phyloP scores from a whole-genome alignment of 1,139 yeast genomes.

The Lodderomyces orthopsilosis region DNA sequence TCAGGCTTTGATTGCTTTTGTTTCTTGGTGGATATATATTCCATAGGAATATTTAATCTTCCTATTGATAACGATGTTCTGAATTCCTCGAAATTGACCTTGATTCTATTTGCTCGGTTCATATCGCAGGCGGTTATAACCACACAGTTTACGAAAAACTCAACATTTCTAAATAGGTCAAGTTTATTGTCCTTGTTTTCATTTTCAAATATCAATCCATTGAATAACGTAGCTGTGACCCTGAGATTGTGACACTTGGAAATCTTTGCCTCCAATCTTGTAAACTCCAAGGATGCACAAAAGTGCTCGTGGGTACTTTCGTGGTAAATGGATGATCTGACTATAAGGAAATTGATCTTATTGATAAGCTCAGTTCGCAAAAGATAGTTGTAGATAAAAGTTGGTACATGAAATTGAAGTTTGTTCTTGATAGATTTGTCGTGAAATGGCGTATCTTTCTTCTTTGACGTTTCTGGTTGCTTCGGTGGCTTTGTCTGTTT shows the following conservation, averaged over 20 bases:
- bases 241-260: constrained; percentile 20
- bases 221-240: constrained; percentile 25
- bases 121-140: constrained; percentile 23
- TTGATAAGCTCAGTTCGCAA: constrained; percentile 25
- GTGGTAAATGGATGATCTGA: constrained; percentile 22
- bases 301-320: constrained; percentile 18
- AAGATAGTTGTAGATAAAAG: constrained; percentile 16
- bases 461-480: background rate
- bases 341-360: constrained; percentile 30
- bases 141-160: constrained; percentile 26
- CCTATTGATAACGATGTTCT: constrained; percentile 22
- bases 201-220: constrained; percentile 28
- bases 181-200: constrained; percentile 15
- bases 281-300: constrained; percentile 27
- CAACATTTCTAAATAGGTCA: constrained; percentile 30
- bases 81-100: constrained; percentile 19
- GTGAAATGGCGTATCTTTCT: background rate
- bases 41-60: constrained; percentile 26
- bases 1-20: background rate
- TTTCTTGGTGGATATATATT: constrained; percentile 14
- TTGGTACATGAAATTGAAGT: constrained; percentile 12
- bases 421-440: constrained; percentile 10
- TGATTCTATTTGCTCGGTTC: constrained; percentile 14
- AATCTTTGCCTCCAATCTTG: constrained; percentile 27
- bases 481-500: background rate